Base-by-base conservation (phyloP, 2,329 filamentous ascomycete genomes). In the Botrytis cinerea region DNA sequence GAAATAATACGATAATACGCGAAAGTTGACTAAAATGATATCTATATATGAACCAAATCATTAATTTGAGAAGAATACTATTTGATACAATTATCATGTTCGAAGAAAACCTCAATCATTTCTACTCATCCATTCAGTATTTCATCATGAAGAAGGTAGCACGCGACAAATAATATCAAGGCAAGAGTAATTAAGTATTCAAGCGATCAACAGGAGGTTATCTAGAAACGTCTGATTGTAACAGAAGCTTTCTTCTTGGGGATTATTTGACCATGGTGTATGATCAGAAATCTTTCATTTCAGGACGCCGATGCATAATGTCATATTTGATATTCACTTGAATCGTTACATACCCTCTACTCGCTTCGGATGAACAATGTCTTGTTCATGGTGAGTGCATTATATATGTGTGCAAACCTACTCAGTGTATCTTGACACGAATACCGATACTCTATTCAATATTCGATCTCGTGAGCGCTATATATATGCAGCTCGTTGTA, bases 391-490 rank as follows among this genome's bases (percentile, higher is more conserved):
- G n/a, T 51, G 22, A 2, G 46, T 1, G 12, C 20, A n/a, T 51
- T 10, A n/a, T 20, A 3, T 10, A n/a, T 9, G 5, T n/a, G 2
- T 51, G 1, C 25, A 51, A 6, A 12, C 25, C 4, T 51, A 51
- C 0, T 25, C 1, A 1, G 46, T 2, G 22, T 51, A 2, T 25
- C 22, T 14, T 2, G 10, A 14, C 4, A 6, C 12, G 1, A 51
- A 14, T 51, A 5, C 10, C 4, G 48, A 51, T n/a, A n/a, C 10
- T 14, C 0, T n/a, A 2, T 2, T 51, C 10, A n/a, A n/a, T 25
- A 6, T 14, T 14, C 4, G 7, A n/a, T 25, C 2, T 51, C 5
- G 25, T 25, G 10, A 51, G 48, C 14, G 25, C 48, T 4, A 51
- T 32, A 32, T 32, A 32, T 32, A 32, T 51, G 12, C 22, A 51